Evolutionary conservation across 306 rosid genomes (phyloP), one percentile per base, ranked within the genome.

Genomic region (Cucumis melo): DNA sequence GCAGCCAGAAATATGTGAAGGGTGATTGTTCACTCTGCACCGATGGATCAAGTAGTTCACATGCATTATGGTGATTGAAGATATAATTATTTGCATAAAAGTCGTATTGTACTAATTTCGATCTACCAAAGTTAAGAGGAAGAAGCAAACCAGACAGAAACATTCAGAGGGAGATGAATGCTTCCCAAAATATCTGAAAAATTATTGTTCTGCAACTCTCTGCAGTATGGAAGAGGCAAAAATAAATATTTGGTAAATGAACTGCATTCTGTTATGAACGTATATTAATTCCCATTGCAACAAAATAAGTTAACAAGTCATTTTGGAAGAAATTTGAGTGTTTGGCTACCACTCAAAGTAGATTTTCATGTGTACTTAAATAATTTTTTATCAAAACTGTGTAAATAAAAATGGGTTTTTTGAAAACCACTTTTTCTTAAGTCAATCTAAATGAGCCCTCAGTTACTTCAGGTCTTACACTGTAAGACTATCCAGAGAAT

Each of bases 151-250:
- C 87, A 74, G 80, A 94, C 82, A 5, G 97, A 82, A 85, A 92
- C 90, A 80, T 94, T 90, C 55, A 61, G 81, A 77, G 90, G 97
- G 78, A 89, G 74, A 76, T 41, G 19, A 7, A 53, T 84, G 70
- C 74, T 88, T 84, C 92, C 95, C 48, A 81, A 64, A 82, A 94
- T 78, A 80, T 63, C 24, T 70, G 88, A 55, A 81, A 94, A 72
- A 2, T 21, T 1, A 76, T 94, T 94, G 82, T 92, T 83, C 87
- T 89, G 91, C 86, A 94, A 82, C 54, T 94, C 91, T 88, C 99
- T 94, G 85, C 82, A 86, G 77, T 42, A 79, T 76, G 29, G 66
- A 78, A 74, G 74, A 81, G 84, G 74, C 78, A 81, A 17, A 77
- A 59, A 48, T 42, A 32, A 70, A 19, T 15, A 56, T 54, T 88